A percentile compares a stretch with the other conserved stretches of the same genome.
Conservation (phyloP, 495 filamentous ascomycete genomes). For the Neohortaea acidophila region DNA sequence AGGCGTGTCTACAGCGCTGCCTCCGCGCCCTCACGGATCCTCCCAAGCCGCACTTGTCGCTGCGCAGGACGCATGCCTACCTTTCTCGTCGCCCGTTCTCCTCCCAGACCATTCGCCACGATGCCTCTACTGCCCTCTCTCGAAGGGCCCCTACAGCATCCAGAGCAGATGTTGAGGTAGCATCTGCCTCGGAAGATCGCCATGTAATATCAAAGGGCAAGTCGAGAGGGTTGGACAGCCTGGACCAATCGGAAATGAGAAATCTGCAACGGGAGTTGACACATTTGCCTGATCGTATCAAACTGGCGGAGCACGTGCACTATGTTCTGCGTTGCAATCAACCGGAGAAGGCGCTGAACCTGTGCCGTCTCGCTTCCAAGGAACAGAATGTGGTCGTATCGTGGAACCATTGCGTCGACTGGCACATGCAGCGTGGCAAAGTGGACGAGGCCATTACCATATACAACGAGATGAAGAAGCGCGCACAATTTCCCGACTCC, state of each 20-base stretch:
- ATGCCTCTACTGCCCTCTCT: too few relatives aligned
- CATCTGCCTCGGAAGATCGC: too few relatives aligned
- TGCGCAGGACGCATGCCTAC: too few relatives aligned
- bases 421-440: conserved; percentile 43
- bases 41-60: too few relatives aligned
- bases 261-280: conserved; percentile 36
- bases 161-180: too few relatives aligned
- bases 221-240: too few relatives aligned
- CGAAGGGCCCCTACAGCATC: too few relatives aligned
- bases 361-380: conserved; percentile 53
- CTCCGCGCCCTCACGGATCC: conserved; percentile 15
- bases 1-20: conserved; percentile 10
- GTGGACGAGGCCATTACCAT: conserved; percentile 52
- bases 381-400: conserved; percentile 46
- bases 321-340: conserved; percentile 38
- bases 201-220: too few relatives aligned
- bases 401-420: conserved; percentile 77
- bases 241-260: too few relatives aligned
- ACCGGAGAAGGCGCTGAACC: conserved; percentile 43
- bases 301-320: conserved; percentile 47
- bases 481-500: conserved; percentile 54
- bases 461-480: conserved; percentile 98
- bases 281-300: conserved; percentile 49
- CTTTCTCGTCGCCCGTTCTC: too few relatives aligned
- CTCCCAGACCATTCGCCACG: too few relatives aligned